A percentile compares a stretch with the other conserved stretches of the same genome.
Conservation (phyloP, 768 basidiomycete genomes). For the Lyophyllum shimeji region DNA sequence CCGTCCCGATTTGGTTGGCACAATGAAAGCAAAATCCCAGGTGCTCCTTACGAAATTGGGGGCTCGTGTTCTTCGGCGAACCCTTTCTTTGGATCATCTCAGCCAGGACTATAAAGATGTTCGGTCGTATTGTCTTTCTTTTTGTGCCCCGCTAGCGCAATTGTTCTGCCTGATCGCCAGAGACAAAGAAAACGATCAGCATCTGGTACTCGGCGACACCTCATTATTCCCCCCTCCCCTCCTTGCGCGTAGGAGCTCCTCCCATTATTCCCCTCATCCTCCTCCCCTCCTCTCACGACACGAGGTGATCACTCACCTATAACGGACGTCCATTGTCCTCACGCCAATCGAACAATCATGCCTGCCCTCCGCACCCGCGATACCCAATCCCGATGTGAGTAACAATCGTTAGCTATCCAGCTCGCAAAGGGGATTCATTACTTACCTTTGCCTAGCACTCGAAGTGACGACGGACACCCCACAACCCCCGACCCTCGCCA, state of each 20-base stretch:
- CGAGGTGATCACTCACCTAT: slow-evolving; percentile 18
- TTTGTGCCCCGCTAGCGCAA: slow-evolving; percentile 65
- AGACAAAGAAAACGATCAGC: slow-evolving; percentile 49
- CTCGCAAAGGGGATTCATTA: slow-evolving; percentile 2
- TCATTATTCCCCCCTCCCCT: slow-evolving; percentile 41
- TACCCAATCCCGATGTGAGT: slow-evolving; percentile 54
- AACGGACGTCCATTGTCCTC: slow-evolving; percentile 24
- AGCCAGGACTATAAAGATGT: slow-evolving; percentile 51
- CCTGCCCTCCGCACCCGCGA: slow-evolving; percentile 80
- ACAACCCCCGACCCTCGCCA: slow-evolving; percentile 52
- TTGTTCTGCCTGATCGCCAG: slow-evolving; percentile 55
- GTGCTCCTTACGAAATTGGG: slow-evolving; percentile 33
- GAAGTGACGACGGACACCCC: slow-evolving; percentile 71
- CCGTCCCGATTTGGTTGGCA: slow-evolving; percentile 28
- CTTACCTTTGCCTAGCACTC: slow-evolving; percentile 49
- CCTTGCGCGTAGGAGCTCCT: slow-evolving; percentile 34
- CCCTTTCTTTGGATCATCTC: slow-evolving; percentile 32
- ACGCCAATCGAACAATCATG: slow-evolving; percentile 50
- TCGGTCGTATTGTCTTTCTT: slow-evolving; percentile 54
- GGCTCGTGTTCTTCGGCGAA: slow-evolving; percentile 38
- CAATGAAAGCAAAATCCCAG: slow-evolving; percentile 32
- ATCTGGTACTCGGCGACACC: slow-evolving; percentile 44
- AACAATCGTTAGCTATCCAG: background rate
- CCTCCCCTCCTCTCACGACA: slow-evolving; percentile 24
- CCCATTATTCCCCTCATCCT: slow-evolving; percentile 29